Conservation (phyloP, 441 rosid genomes). For the Corymbia citriodora region DNA sequence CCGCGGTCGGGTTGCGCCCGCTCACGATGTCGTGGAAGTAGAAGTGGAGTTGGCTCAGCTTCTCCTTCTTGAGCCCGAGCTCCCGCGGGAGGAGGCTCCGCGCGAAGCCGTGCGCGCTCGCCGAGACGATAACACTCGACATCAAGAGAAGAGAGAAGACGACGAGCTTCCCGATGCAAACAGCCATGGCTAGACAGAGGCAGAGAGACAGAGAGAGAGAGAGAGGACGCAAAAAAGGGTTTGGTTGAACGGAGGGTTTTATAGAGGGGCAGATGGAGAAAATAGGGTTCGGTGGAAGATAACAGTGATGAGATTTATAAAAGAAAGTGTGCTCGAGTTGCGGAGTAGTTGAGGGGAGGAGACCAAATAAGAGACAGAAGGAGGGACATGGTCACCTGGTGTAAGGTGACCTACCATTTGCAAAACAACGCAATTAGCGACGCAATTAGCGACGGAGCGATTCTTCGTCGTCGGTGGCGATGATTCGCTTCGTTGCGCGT, state of each 20-base stretch:
- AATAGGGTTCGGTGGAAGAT: not conserved
- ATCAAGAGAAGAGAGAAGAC: not conserved
- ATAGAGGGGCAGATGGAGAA: not conserved
- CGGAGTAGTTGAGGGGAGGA: not conserved
- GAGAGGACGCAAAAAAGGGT: not conserved
- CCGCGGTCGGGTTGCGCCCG: conserved; percentile 44
- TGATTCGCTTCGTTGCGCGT: not conserved
- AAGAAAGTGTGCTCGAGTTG: not conserved
- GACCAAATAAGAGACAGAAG: not conserved
- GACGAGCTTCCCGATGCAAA: not conserved
- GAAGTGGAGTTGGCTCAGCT: conserved; percentile 61
- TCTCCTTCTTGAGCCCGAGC: not conserved
- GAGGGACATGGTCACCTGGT: not conserved
- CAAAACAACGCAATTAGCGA: too few relatives aligned
- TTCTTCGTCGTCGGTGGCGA: not conserved
- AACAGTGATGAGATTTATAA: rapidly evolving
- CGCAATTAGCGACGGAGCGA: not conserved
- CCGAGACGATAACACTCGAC: not conserved
- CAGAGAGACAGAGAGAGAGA: not conserved
- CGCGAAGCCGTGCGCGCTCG: not conserved
- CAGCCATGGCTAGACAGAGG: not conserved
- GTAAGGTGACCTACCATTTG: not conserved
- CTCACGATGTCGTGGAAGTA: conserved; percentile 66
- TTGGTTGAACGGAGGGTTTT: not conserved
- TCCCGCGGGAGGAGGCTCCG: not conserved